These are phyloP conservation scores for Plasmopara viticola DNA, from an alignment of 352 stramenopile species.

Conservation along the genomic window DNA sequence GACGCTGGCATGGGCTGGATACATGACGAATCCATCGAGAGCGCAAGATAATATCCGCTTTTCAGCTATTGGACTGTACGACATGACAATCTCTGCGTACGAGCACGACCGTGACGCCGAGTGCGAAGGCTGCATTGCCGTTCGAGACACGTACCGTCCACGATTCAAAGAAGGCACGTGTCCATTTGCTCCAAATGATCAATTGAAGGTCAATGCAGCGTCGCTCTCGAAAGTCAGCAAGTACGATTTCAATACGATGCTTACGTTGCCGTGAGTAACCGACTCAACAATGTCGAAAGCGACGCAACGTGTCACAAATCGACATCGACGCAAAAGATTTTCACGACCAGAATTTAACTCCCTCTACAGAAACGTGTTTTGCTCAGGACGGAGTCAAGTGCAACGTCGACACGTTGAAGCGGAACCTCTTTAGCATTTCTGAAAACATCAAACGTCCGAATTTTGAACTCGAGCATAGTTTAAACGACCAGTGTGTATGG, in stretches of 20 bases:
- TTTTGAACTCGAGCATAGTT: background rate
- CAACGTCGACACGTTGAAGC: slow-evolving; percentile 7
- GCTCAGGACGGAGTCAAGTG: background rate
- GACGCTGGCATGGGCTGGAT: slow-evolving; percentile 28
- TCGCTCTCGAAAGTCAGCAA: background rate
- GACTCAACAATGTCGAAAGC: slow-evolving; percentile 6
- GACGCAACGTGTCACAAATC: background rate
- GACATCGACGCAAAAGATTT: slow-evolving; percentile 2
- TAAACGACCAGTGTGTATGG: slow-evolving; percentile 5
- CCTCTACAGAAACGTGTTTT: slow-evolving; percentile 1
- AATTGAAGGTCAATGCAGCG: background rate
- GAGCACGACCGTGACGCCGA: slow-evolving; percentile 28
- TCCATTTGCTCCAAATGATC: background rate
- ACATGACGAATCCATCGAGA: slow-evolving; percentile 16
- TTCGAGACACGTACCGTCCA: slow-evolving; percentile 41
- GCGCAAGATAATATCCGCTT: slow-evolving; percentile 32
- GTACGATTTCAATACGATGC: background rate
- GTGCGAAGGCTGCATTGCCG: slow-evolving; percentile 38
- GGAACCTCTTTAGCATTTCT: slow-evolving; percentile 1
- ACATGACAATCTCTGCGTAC: slow-evolving; percentile 26
- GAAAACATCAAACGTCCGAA: background rate
- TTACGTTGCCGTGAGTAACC: background rate
- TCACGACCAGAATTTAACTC: background rate
- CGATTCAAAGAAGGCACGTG: slow-evolving; percentile 3
- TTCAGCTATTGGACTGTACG: slow-evolving; percentile 33